Percentiles rank a stretch among this genome's conserved stretches.
Conservation (phyloP, 2,329 filamentous ascomycete genomes). For the Cyphellophora europaea region DNA sequence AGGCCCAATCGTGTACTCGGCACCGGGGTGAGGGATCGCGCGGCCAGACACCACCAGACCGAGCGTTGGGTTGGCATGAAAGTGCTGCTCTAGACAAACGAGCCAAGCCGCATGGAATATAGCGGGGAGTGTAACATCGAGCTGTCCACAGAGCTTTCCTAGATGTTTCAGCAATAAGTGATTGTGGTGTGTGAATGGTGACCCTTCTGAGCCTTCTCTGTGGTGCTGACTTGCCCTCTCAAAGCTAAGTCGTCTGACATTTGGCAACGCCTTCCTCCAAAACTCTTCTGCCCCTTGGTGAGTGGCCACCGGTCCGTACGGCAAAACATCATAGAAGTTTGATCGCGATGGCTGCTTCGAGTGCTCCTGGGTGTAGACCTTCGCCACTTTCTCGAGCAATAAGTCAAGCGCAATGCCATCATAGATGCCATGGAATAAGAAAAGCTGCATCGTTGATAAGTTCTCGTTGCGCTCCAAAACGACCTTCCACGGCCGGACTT, state of each 20-base stretch:
- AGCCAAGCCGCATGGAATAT: conserved; percentile 69
- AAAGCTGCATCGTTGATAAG: conserved; percentile 42
- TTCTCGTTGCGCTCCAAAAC: conserved; percentile 20
- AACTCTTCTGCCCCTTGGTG: conserved; percentile 47
- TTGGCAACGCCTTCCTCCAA: conserved; percentile 42
- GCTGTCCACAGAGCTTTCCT: conserved; percentile 39
- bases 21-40: conserved; percentile 55
- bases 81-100: conserved; percentile 47
- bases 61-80: conserved; percentile 43
- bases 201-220: neutral
- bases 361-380: conserved; percentile 34
- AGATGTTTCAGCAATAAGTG: conserved; percentile 14
- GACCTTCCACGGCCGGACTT: conserved; percentile 24
- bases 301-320: conserved; percentile 56
- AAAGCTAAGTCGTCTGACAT: neutral
- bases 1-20: conserved; percentile 65
- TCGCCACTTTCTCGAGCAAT: conserved; percentile 51
- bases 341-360: conserved; percentile 1
- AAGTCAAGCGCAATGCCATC: conserved; percentile 70
- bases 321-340: conserved; percentile 47
- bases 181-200: neutral
- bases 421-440: conserved; percentile 80
- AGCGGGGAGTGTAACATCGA: conserved; percentile 70
- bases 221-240: neutral
- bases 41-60: conserved; percentile 75